Conservation (phyloP, 2,329 filamentous ascomycete genomes). For the Parafenestella ontariensis region DNA sequence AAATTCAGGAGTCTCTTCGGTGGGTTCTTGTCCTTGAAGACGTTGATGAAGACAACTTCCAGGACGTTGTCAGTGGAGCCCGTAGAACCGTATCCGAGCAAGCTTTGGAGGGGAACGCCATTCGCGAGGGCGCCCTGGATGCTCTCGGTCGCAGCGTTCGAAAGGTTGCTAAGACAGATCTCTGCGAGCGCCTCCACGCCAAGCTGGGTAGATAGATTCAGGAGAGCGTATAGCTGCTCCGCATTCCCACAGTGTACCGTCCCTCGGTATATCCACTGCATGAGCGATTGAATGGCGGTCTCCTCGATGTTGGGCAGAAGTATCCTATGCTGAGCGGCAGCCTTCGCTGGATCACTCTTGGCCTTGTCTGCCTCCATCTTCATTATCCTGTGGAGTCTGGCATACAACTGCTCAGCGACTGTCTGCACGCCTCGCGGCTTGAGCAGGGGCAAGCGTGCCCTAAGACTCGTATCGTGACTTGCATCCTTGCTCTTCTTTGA, state of each 20-base stretch:
- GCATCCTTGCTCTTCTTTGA: background rate
- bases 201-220: conserved; percentile 21
- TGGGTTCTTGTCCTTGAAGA: conserved; percentile 14
- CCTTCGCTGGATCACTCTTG: conserved; percentile 4
- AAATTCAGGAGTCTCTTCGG: conserved; percentile 20
- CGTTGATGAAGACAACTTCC: conserved; percentile 22
- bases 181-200: conserved; percentile 17
- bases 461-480: background rate
- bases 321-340: conserved; percentile 27
- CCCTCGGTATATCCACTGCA: conserved; percentile 27
- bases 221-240: conserved; percentile 20
- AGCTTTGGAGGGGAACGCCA: conserved; percentile 7
- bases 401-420: conserved; percentile 5
- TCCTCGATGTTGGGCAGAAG: conserved; percentile 13
- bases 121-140: conserved; percentile 7
- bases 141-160: background rate
- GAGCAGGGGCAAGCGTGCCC: conserved; percentile 11
- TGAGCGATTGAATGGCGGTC: conserved; percentile 14
- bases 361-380: conserved; percentile 11
- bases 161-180: conserved; percentile 20
- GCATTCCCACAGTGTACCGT: conserved; percentile 6
- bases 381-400: conserved; percentile 11
- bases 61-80: conserved; percentile 6
- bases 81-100: conserved; percentile 8
- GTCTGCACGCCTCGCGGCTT: conserved; percentile 13